Conservation (phyloP, 2,329 filamentous ascomycete genomes). For the Cordyceps pruinosa region DNA sequence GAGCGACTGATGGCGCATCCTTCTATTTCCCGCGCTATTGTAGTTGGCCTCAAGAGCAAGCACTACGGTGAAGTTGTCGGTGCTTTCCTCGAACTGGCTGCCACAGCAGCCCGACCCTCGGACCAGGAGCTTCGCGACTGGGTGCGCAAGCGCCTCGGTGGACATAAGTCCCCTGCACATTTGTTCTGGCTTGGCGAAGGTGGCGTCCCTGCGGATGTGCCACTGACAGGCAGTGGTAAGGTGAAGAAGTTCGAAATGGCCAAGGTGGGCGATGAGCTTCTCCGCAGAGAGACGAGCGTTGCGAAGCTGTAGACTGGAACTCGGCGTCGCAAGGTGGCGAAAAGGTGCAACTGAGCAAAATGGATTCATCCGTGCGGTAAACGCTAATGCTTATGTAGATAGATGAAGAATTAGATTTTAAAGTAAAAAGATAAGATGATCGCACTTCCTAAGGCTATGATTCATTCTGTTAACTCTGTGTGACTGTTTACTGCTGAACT, state of each 20-base stretch:
- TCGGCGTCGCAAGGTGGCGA: not conserved
- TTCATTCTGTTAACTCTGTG: not conserved
- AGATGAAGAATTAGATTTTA: not conserved
- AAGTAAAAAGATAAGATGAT: not conserved
- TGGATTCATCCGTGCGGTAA: not conserved
- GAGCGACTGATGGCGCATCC: slow-evolving; percentile 62
- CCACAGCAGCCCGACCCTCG: slow-evolving; percentile 32
- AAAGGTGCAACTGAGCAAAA: not conserved
- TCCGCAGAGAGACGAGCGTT: slow-evolving; percentile 40
- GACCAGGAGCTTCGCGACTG: slow-evolving; percentile 54
- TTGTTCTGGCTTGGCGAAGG: slow-evolving; percentile 69
- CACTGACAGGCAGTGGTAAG: slow-evolving; percentile 66
- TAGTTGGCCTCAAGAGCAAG: slow-evolving; percentile 62
- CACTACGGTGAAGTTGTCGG: slow-evolving; percentile 68
- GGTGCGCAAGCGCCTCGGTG: slow-evolving; percentile 54
- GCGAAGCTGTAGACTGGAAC: slow-evolving; percentile 35
- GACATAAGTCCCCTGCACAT: slow-evolving; percentile 63
- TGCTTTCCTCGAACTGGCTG: slow-evolving; percentile 48
- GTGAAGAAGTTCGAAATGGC: slow-evolving; percentile 62
- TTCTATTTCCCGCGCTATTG: slow-evolving; percentile 55
- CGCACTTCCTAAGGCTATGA: not conserved
- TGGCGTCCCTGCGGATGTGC: slow-evolving; percentile 47
- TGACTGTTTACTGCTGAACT: not conserved
- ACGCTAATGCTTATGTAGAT: too few relatives aligned
- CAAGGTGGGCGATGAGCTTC: slow-evolving; percentile 45